phyloP scores from a whole-genome alignment of 2,329 filamentous ascomycete species.

The Lasiodiplodia sp. region DNA sequence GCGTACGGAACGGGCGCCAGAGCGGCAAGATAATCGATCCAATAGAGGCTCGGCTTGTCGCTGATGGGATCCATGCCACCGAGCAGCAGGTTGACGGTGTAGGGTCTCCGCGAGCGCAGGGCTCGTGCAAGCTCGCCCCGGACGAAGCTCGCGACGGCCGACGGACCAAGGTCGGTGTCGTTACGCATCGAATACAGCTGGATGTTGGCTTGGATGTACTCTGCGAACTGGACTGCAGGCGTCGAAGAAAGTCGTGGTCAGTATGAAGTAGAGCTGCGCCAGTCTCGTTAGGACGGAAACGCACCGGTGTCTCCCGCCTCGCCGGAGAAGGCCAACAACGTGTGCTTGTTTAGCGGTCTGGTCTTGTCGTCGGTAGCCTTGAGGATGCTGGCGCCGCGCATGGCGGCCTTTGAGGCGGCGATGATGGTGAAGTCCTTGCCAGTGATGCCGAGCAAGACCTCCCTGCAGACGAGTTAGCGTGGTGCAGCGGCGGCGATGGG shows the following conservation, averaged over 20 bases:
- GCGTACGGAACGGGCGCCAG: slow-evolving; percentile 90
- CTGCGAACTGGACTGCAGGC: slow-evolving; percentile 88
- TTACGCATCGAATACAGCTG: slow-evolving; percentile 99
- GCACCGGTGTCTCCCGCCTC: slow-evolving; percentile 94
- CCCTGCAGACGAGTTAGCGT: slow-evolving; percentile 64
- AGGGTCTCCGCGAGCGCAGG: slow-evolving; percentile 89
- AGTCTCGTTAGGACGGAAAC: slow-evolving; percentile 34
- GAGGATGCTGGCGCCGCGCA: slow-evolving; percentile 95
- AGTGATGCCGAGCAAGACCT: slow-evolving; percentile 96
- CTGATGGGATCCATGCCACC: slow-evolving; percentile 93
- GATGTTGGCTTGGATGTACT: slow-evolving; percentile 98
- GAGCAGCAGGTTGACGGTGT: slow-evolving; percentile 95
- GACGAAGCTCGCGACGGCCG: slow-evolving; percentile 90
- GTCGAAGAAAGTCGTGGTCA: slow-evolving; percentile 29
- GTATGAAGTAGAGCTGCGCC: slow-evolving; percentile 31
- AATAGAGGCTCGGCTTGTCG: slow-evolving; percentile 90
- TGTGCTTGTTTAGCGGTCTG: slow-evolving; percentile 88
- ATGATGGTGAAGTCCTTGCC: slow-evolving; percentile 99
- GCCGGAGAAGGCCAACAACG: slow-evolving; percentile 91
- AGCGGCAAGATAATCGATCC: slow-evolving; percentile 95
- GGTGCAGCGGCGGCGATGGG: slow-evolving; percentile 5
- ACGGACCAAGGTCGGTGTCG: slow-evolving; percentile 87
- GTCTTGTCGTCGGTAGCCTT: slow-evolving; percentile 98
- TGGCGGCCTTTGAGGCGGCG: slow-evolving; percentile 95
- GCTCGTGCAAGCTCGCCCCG: slow-evolving; percentile 91